Evolutionary conservation across 2,329 filamentous ascomycete genomes (phyloP), one percentile per base, ranked within the genome.

Genomic region (Ophiostoma ips): DNA sequence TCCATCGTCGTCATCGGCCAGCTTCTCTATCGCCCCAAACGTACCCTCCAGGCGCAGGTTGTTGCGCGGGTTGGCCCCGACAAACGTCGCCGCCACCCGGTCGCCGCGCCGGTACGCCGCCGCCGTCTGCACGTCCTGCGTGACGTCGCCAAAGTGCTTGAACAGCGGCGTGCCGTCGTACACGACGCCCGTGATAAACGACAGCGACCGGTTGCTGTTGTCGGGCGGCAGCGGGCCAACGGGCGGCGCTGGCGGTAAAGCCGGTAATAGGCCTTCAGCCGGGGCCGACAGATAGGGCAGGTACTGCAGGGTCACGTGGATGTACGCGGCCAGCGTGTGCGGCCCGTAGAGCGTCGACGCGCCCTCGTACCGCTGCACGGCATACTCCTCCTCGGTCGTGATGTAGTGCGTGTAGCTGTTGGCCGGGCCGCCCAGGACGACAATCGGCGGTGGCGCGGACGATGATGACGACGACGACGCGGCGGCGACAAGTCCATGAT

Each of bases 31-130:
- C 0, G 84, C 77, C 0, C 82, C 82, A 63, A 80, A 95, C 0
- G 87, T 94, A 3, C 72, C 73, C 59, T 86, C 89, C 2, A 87
- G 77, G 2, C 80, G 77, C 30, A 95, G 76, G 56, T 95, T 84
- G 63, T 95, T 95, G 30, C 90, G 77, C 15, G 90, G 90, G 59
- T 95, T 95, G 1, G 89, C 89, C 15, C 83, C 90, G 2, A 90
- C 77, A 63, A 95, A 95, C 0, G 72, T 79, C 0, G 75, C 83
- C 15, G 68, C 73, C 46, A 89, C 77, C 4, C 3, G 8, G 0
- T 19, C 46, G 3, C 87, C 86, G 9, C 73, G 66, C 1, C 64
- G 55, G 61, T 85, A 87, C 1, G 68, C 66, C 11, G 72, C 61
- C 1, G 68, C 66, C 11, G 72, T 61, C 1, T 66, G 60, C 1